phyloP scores from a whole-genome alignment of 108 stramenopile species.

The Craspedostauros australis region DNA sequence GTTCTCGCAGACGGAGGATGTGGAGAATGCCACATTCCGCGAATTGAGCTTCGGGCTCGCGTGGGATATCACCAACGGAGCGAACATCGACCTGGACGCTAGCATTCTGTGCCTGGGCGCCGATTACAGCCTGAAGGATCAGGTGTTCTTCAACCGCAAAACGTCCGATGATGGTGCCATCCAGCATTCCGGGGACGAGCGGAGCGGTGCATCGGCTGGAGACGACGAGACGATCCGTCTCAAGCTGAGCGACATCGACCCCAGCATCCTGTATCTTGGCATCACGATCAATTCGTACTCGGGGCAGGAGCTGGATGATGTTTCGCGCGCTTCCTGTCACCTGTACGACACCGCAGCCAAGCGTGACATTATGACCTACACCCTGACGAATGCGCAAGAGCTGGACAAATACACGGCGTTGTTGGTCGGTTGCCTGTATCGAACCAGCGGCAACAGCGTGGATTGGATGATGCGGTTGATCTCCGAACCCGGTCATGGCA shows the following conservation, averaged over 20 bases:
- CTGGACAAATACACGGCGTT: conserved; percentile 33
- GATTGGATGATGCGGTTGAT: conserved; percentile 36
- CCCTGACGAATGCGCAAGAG: conserved; percentile 24
- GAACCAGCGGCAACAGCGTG: conserved; percentile 3
- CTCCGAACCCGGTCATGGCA: conserved; percentile 24
- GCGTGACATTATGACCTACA: conserved; percentile 31
- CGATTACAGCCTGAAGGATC: conserved; percentile 23
- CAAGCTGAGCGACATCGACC: conserved; percentile 19
- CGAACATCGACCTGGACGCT: conserved; percentile 41
- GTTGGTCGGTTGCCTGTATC: conserved; percentile 33
- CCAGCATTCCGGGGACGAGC: conserved; percentile 36
- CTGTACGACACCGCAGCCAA: conserved; percentile 30
- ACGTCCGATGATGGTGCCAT: conserved; percentile 28
- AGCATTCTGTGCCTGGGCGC: conserved; percentile 31
- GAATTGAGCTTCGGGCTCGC: conserved; percentile 37
- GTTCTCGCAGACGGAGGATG: no score
- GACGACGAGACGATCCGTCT: conserved; percentile 39
- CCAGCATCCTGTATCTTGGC: conserved; percentile 24
- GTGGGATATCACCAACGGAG: conserved; percentile 47
- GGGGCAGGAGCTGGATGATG: conserved; percentile 44
- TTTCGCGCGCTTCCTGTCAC: conserved; percentile 35
- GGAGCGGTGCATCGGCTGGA: conserved; percentile 32
- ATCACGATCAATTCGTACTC: conserved; percentile 42
- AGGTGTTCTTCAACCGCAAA: conserved; percentile 26
- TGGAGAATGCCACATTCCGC: no score